Percentiles rank a stretch among this genome's conserved stretches.
Evolutionary conservation across 83 land plant species (phyloP).

Genomic region (Thuja plicata): DNA sequence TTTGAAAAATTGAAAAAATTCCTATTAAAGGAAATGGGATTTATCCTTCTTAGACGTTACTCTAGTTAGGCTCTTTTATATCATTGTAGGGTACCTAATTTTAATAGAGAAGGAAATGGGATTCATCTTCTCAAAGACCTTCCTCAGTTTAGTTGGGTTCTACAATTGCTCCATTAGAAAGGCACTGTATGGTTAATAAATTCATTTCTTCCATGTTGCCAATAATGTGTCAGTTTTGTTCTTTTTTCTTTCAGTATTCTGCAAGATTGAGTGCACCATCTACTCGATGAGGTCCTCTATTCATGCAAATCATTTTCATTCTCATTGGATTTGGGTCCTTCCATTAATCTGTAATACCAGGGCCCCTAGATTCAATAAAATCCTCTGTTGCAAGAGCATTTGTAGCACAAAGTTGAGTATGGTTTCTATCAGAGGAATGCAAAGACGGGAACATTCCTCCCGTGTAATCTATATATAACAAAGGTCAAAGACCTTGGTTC

Average conservation of each 20-base stretch:
- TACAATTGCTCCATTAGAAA: not conserved
- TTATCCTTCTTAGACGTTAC: no score
- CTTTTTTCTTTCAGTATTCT: not conserved
- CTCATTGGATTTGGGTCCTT: not conserved
- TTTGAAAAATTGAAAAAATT: no score
- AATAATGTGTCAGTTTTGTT: not conserved
- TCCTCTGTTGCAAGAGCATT: not conserved
- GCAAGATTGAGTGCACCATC: not conserved
- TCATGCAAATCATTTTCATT: not conserved
- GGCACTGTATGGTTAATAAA: no score
- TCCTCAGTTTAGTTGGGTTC: not conserved
- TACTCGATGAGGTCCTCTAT: not conserved
- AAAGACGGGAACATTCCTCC: not conserved
- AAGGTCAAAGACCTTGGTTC: not conserved
- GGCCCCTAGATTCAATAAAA: not conserved
- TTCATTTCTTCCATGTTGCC: not conserved
- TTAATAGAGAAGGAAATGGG: not conserved
- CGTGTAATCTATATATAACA: no score
- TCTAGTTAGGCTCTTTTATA: no score
- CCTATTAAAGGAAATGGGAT: no score
- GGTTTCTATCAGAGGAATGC: not conserved
- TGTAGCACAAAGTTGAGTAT: no score
- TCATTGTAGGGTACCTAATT: not conserved
- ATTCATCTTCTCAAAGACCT: not conserved
- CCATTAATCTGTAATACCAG: not conserved